phyloP scores from a whole-genome alignment of 2,329 filamentous ascomycete species.

The Pestalotiopsis sp. region DNA sequence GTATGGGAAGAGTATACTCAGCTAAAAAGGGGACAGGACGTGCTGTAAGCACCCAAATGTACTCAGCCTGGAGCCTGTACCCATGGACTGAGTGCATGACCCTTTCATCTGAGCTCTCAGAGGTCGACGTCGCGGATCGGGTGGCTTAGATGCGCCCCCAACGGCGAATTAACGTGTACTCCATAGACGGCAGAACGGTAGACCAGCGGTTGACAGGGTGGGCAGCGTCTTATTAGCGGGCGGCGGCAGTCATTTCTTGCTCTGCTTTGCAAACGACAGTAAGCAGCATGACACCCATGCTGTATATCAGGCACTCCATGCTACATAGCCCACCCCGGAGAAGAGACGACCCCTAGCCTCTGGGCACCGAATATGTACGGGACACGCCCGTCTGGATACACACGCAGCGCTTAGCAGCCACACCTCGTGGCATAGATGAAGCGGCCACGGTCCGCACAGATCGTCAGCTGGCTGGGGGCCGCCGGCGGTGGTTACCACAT shows the following conservation, averaged over 20 bases:
- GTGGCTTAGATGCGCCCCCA: constrained; percentile 1
- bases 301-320: not conserved
- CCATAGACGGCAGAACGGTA: too few relatives aligned
- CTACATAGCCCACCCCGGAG: not conserved
- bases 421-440: constrained; percentile 11
- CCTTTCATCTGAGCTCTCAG: not conserved
- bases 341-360: not conserved
- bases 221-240: not conserved
- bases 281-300: not conserved
- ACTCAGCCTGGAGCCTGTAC: not conserved
- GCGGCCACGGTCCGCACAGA: constrained; percentile 7
- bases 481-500: constrained; percentile 2
- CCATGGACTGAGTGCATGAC: not conserved
- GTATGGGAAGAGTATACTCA: not conserved
- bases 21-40: not conserved
- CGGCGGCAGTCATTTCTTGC: not conserved
- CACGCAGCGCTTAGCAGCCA: not conserved
- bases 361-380: too few relatives aligned
- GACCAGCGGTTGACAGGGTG: not conserved
- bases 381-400: not conserved
- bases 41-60: too few relatives aligned
- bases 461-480: not conserved
- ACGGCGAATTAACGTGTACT: not conserved
- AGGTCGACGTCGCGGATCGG: constrained; percentile 1
- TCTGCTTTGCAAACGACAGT: not conserved